phyloP scores from a whole-genome alignment of 805 yeast species.

The Ogataea chonburiensis region DNA sequence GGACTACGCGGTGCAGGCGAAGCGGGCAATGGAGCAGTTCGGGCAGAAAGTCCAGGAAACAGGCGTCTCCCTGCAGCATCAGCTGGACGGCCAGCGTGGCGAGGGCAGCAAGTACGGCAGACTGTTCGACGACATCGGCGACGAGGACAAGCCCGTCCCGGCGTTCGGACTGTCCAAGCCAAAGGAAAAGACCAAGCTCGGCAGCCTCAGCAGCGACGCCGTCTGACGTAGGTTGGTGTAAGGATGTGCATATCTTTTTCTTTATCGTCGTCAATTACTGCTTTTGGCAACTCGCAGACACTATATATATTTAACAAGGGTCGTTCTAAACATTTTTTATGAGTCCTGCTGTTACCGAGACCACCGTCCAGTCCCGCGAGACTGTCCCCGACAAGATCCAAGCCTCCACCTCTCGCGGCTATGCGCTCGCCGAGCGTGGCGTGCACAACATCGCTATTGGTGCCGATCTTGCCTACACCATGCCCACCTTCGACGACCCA shows the following conservation, averaged over 20 bases:
- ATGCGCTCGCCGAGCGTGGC: constrained; percentile 46
- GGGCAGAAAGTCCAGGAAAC: constrained; percentile 93
- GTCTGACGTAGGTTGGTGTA: not conserved
- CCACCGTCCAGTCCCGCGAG: constrained; percentile 9
- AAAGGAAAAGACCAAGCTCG: constrained; percentile 53
- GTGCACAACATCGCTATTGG: constrained; percentile 61
- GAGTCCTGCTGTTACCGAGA: constrained; percentile 19
- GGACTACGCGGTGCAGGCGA: constrained; percentile 79
- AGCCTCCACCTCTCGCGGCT: constrained; percentile 41
- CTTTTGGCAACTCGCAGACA: constrained; percentile 5
- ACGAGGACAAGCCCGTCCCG: constrained; percentile 46
- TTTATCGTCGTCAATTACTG: constrained; percentile 11
- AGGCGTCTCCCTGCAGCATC: constrained; percentile 67
- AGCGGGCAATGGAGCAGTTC: constrained; percentile 93
- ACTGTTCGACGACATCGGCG: constrained; percentile 56
- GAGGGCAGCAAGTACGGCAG: constrained; percentile 43
- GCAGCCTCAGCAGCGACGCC: constrained; percentile 41
- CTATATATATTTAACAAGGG: constrained; percentile 1
- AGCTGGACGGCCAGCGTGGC: constrained; percentile 37
- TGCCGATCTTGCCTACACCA: constrained; percentile 46
- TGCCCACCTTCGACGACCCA: constrained; percentile 52
- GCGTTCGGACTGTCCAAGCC: constrained; percentile 69
- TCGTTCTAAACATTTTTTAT: constrained; percentile 3
- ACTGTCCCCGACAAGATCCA: constrained; percentile 27
- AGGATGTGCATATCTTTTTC: constrained; percentile 1